Conservation (phyloP, 371 early-diverging fungal species). For the Mortierella sp. region DNA sequence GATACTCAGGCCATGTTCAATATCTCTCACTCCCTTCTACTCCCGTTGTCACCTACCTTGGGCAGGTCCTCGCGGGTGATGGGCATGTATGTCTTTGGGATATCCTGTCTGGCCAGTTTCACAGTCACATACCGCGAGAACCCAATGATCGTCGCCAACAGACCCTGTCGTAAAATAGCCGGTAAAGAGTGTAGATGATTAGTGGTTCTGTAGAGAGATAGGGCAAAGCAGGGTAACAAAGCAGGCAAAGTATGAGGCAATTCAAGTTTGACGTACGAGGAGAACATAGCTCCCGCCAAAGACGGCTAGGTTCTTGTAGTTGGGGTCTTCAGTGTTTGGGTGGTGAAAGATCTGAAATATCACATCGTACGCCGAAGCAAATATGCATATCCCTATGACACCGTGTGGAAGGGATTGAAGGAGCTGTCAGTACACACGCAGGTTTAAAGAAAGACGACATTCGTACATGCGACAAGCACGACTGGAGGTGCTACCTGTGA, state of each 20-base stretch:
- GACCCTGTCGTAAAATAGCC: constrained; percentile 29
- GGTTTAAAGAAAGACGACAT: constrained; percentile 57
- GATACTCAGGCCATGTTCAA: no score
- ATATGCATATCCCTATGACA: constrained; percentile 63
- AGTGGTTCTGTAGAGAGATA: no score
- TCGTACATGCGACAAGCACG: no score
- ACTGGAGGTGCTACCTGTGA: constrained; percentile 40
- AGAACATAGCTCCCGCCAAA: constrained; percentile 70
- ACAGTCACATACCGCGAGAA: constrained; percentile 72
- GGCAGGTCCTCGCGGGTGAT: constrained; percentile 76
- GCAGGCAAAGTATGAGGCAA: no score
- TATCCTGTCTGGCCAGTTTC: constrained; percentile 68
- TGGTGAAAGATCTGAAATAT: constrained; percentile 68
- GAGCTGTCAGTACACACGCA: constrained; percentile 54
- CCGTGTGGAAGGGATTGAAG: constrained; percentile 42
- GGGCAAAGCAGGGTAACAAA: no score
- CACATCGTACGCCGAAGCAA: constrained; percentile 73
- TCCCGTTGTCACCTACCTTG: constrained; percentile 64
- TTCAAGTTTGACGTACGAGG: constrained; percentile 54
- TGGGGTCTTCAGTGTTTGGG: constrained; percentile 56
- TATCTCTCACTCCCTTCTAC: no score
- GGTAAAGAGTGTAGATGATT: background rate
- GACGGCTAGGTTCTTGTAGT: constrained; percentile 69
- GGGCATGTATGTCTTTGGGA: constrained; percentile 80
- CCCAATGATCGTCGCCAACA: constrained; percentile 63